A percentile compares a stretch with the other conserved stretches of the same genome.
Evolutionary conservation across 2,329 filamentous ascomycete genomes (phyloP).

Genomic region (Fusarium oligoseptatum): DNA sequence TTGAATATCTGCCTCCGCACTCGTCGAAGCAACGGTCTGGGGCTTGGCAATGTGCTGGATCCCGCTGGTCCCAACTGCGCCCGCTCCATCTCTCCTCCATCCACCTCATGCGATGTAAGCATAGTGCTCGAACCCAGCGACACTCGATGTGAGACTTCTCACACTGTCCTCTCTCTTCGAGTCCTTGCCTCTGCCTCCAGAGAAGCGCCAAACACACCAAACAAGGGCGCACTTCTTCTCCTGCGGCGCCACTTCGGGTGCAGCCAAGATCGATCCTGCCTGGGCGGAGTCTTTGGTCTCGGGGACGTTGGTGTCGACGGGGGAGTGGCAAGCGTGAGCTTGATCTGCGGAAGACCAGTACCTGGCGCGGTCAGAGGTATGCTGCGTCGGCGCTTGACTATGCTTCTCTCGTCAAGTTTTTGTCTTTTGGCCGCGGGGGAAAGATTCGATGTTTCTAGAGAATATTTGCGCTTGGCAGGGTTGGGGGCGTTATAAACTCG

Average conservation of each 20-base stretch:
- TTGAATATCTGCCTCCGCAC: neutral
- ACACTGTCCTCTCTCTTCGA: neutral
- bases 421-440: neutral
- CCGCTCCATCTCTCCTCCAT: neutral
- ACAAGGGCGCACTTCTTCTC: neutral
- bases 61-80: neutral
- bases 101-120: neutral
- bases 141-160: neutral
- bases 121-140: neutral
- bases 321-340: slow-evolving; percentile 21
- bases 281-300: neutral
- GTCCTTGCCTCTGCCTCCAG: neutral
- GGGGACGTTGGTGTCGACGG: neutral
- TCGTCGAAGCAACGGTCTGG: neutral
- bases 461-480: neutral
- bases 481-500: slow-evolving; percentile 12
- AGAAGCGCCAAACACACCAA: neutral
- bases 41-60: neutral
- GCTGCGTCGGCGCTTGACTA: slow-evolving; percentile 18
- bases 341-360: slow-evolving; percentile 22
- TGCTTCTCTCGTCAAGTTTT: neutral
- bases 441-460: neutral
- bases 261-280: slow-evolving; percentile 14
- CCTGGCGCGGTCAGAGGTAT: slow-evolving; percentile 17
- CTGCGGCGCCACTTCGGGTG: slow-evolving; percentile 13